These are phyloP conservation scores for Eutypella sp. DNA, from an alignment of 2,329 filamentous ascomycete genomes.

Conservation along the genomic window DNA sequence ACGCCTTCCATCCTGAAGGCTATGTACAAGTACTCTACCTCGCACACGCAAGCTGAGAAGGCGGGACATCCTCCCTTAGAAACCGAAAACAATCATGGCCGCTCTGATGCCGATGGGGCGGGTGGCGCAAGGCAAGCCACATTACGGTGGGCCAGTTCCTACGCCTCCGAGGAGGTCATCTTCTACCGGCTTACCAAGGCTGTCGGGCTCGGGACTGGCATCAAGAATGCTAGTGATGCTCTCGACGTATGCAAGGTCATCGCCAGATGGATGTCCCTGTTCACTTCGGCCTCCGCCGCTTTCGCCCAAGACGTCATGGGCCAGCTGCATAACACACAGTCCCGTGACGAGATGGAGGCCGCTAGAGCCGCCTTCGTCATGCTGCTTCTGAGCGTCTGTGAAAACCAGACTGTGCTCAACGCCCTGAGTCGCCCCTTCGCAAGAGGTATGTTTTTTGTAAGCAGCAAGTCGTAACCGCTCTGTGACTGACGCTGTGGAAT, in stretches of 20 bases:
- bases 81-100: too few relatives aligned
- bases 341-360: constrained; percentile 53
- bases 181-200: constrained; percentile 89
- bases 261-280: constrained; percentile 55
- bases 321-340: constrained; percentile 37
- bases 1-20: constrained; percentile 50
- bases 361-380: constrained; percentile 60
- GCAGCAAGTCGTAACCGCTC: constrained; percentile 2
- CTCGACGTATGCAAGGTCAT: constrained; percentile 45
- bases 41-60: constrained; percentile 33
- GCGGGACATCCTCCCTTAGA: constrained; percentile 12
- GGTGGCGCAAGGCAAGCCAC: constrained; percentile 12
- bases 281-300: constrained; percentile 45
- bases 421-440: constrained; percentile 48
- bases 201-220: constrained; percentile 55
- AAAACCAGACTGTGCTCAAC: constrained; percentile 51
- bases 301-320: constrained; percentile 45
- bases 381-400: constrained; percentile 56
- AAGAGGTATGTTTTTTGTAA: constrained; percentile 39
- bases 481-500: constrained; percentile 8
- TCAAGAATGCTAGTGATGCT: constrained; percentile 42
- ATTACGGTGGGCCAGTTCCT: constrained; percentile 51
- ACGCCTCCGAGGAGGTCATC: constrained; percentile 76
- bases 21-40: constrained; percentile 53
- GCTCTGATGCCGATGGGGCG: too few relatives aligned